phyloP scores from a whole-genome alignment of 2,329 filamentous ascomycete genomes.

The Trichoderma breve region DNA sequence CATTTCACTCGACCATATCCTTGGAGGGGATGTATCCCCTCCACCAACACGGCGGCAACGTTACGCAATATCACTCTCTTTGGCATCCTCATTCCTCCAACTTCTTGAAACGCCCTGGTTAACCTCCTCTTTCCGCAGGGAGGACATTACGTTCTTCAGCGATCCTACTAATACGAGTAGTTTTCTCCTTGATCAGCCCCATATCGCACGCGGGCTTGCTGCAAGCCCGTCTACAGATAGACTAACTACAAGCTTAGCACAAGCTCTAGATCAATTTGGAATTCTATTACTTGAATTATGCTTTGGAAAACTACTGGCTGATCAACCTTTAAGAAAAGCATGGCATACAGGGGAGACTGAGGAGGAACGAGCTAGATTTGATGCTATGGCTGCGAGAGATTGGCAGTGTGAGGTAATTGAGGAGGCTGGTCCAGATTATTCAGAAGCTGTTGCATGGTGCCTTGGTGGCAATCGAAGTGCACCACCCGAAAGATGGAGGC shows the following conservation, averaged over 20 bases:
- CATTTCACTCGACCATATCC: not conserved
- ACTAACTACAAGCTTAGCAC: not conserved
- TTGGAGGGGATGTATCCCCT: not conserved
- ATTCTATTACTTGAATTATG: not conserved
- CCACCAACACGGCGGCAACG: not conserved
- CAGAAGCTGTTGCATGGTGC: not conserved
- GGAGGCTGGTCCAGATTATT: not conserved
- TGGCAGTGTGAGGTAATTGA: not conserved
- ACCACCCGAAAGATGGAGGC: not conserved
- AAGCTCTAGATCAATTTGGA: not conserved
- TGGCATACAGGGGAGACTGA: not conserved
- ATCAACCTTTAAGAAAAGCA: not conserved
- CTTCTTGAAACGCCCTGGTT: not conserved
- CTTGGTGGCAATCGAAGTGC: not conserved
- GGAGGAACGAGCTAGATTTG: not conserved
- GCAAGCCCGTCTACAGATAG: not conserved
- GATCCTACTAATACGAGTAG: not conserved
- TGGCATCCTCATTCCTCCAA: not conserved
- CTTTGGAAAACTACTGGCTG: not conserved
- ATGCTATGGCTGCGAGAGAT: not conserved
- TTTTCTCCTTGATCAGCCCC: not conserved
- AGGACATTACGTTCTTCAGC: not conserved
- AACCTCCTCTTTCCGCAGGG: not conserved
- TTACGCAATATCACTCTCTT: not conserved
- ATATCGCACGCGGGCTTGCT: not conserved